phyloP scores from a whole-genome alignment of 345 rosid species.

The Acer campestre region DNA sequence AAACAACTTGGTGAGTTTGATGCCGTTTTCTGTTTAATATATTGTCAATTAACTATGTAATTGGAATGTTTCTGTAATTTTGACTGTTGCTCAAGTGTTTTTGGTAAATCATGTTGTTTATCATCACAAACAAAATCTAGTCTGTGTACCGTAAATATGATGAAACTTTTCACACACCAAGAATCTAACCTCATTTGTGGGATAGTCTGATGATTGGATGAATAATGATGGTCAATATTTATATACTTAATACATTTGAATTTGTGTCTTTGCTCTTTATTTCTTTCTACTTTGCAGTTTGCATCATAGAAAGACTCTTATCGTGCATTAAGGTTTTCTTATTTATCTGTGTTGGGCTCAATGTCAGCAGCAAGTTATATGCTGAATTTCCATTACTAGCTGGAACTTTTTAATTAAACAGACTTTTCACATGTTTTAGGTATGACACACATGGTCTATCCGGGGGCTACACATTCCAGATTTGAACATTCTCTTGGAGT shows the following conservation, averaged over 20 bases:
- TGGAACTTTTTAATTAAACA: neutral
- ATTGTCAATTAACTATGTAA: neutral
- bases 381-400: neutral
- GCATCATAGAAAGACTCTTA: neutral
- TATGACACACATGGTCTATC: conserved; percentile 73
- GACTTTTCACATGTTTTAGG: conserved; percentile 48
- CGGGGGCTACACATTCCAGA: conserved; percentile 91
- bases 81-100: neutral
- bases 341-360: neutral
- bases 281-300: neutral
- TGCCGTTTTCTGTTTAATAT: neutral
- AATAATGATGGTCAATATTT: neutral
- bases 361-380: neutral
- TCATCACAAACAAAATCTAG: neutral
- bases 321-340: neutral
- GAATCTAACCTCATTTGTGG: neutral
- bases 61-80: neutral
- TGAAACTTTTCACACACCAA: neutral
- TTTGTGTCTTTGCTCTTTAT: neutral
- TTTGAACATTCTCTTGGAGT: conserved; percentile 98
- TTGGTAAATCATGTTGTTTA: no score
- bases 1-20: conserved; percentile 83
- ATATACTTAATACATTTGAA: neutral
- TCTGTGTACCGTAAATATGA: neutral
- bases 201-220: neutral